These are phyloP conservation scores for Suillus variegatus DNA, from an alignment of 768 basidiomycete species.

Conservation along the genomic window DNA sequence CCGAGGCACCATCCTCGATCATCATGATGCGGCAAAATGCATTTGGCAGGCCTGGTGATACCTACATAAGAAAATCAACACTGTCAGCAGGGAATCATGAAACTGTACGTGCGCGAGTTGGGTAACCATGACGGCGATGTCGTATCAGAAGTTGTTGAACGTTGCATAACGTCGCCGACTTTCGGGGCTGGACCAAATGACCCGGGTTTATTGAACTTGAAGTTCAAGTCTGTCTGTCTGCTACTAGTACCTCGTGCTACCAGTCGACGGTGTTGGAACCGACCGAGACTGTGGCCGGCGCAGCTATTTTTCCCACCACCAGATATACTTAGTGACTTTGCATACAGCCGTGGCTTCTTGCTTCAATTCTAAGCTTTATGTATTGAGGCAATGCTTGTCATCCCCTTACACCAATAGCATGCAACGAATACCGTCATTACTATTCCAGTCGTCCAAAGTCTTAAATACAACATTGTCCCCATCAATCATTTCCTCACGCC, in stretches of 20 bases:
- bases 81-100: too few relatives aligned
- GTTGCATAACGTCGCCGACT: background rate
- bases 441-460: constrained; percentile 22
- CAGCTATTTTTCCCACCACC: background rate
- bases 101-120: background rate
- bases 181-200: background rate
- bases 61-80: too few relatives aligned
- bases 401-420: constrained; percentile 22
- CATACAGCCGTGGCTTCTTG: constrained; percentile 1
- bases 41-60: too few relatives aligned
- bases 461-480: constrained; percentile 13
- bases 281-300: too few relatives aligned
- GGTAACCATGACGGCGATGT: background rate
- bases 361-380: constrained; percentile 8
- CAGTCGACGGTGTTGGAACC: background rate
- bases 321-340: background rate
- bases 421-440: constrained; percentile 30
- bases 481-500: constrained; percentile 22
- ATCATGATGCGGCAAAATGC: too few relatives aligned
- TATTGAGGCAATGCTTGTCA: constrained; percentile 31
- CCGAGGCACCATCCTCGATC: too few relatives aligned
- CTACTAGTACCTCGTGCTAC: too few relatives aligned
- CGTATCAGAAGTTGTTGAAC: background rate
- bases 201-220: too few relatives aligned
- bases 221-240: too few relatives aligned